phyloP scores from a whole-genome alignment of 2,329 filamentous ascomycete genomes.

The Clarireedia paspali region DNA sequence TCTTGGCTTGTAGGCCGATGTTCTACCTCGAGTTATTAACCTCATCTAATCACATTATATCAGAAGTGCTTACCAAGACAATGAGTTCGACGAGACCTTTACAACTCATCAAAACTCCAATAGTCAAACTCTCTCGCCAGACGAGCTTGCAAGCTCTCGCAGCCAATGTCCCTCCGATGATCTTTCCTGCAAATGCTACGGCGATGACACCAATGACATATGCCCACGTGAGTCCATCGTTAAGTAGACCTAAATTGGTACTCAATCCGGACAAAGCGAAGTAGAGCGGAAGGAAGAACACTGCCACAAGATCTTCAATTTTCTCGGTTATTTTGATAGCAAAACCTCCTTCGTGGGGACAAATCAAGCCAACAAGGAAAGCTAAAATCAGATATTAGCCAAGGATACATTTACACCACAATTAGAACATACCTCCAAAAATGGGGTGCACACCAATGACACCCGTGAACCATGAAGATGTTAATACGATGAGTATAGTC shows the following conservation, averaged over 20 bases:
- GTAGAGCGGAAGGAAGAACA: slow-evolving; percentile 81
- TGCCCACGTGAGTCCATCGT: slow-evolving; percentile 77
- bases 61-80: slow-evolving; percentile 60
- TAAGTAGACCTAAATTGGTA: slow-evolving; percentile 77
- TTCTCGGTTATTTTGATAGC: slow-evolving; percentile 89
- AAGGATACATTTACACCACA: background rate
- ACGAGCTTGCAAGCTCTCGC: slow-evolving; percentile 69
- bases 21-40: slow-evolving; percentile 37
- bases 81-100: slow-evolving; percentile 94
- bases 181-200: slow-evolving; percentile 79
- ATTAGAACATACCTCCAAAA: slow-evolving; percentile 50
- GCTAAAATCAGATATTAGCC: slow-evolving; percentile 34
- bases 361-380: slow-evolving; percentile 83
- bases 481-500: slow-evolving; percentile 70
- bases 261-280: slow-evolving; percentile 87
- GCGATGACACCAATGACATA: slow-evolving; percentile 80
- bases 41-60: background rate
- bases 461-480: slow-evolving; percentile 78
- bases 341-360: slow-evolving; percentile 83
- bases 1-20: slow-evolving; percentile 76
- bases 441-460: slow-evolving; percentile 92
- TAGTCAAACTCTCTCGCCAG: slow-evolving; percentile 84
- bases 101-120: slow-evolving; percentile 91
- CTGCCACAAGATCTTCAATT: slow-evolving; percentile 82
- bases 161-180: slow-evolving; percentile 72